Evolutionary conservation across 495 filamentous ascomycete genomes (phyloP), one percentile per base, ranked within the genome.

Genomic region (Penicillium crystallinum): DNA sequence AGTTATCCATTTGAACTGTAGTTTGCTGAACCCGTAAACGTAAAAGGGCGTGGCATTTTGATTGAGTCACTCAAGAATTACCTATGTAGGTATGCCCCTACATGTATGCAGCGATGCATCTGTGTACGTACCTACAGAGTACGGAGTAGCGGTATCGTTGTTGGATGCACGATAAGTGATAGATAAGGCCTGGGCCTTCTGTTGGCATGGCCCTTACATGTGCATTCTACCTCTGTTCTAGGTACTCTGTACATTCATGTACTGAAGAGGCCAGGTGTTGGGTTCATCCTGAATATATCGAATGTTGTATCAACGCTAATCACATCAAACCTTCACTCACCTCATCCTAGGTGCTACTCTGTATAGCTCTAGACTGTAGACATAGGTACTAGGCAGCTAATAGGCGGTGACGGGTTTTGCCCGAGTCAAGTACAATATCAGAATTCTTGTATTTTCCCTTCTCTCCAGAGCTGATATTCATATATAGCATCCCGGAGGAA

Each of bases 401-500:
- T 27, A 27, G 49, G 49, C 49, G 49, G 49, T 52, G 49, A 45
- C 30, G n/a, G 30, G 19, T 34, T 27, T 44, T 35, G 40, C 29
- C 30, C 38, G 48, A 42, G 36, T 52, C 49, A 44, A 52, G 49
- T 29, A 43, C 40, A 43, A n/a, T 50, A 50, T 50, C 38, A 42
- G 37, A 50, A 22, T 22, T 52, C 49, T 29, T 40, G 45, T 43
- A 30, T 53, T 54, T 49, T 43, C 37, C 29, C 41, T 33, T 22
- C 31, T 22, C 34, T 36, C 47, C 31, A 22, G 27, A 40, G 33
- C 14, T 42, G 19, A 18, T 17, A n/a, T 29, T 43, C 12, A 15
- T 29, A 17, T 29, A 19, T 11, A 46, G 31, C 15, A 46, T 35
- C 21, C 18, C 11, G 9, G 31, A 43, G 15, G n/a, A 27, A 27